Percentiles rank a stretch among this genome's conserved stretches.
Conservation (phyloP, 2,329 filamentous ascomycete genomes). For the Ambrosiella beaveri region DNA sequence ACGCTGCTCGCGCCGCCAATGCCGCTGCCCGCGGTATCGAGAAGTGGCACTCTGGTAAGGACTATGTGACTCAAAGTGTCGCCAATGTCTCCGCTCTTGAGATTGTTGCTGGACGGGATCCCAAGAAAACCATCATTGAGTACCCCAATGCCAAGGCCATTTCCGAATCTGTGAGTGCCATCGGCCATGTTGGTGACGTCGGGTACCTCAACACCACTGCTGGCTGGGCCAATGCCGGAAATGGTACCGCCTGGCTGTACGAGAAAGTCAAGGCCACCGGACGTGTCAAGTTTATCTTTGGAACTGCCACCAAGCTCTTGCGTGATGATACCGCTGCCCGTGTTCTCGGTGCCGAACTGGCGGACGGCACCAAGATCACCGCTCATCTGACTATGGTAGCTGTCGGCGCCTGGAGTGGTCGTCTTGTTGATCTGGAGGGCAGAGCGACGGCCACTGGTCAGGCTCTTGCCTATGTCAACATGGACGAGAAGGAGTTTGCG, state of each 20-base stretch:
- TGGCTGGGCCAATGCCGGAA: slow-evolving; percentile 68
- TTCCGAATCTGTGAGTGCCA: slow-evolving; percentile 27
- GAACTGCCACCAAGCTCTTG: slow-evolving; percentile 28
- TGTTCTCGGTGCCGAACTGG: slow-evolving; percentile 35
- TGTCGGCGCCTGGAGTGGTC: slow-evolving; percentile 72
- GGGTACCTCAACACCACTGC: slow-evolving; percentile 59
- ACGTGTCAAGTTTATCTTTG: slow-evolving; percentile 38
- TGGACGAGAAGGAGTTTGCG: slow-evolving; percentile 55
- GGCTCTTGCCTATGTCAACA: slow-evolving; percentile 56
- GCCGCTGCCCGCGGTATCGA: slow-evolving; percentile 49
- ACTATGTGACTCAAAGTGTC: slow-evolving; percentile 43
- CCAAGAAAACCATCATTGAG: slow-evolving; percentile 25
- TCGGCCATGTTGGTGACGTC: slow-evolving; percentile 39
- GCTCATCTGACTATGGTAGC: slow-evolving; percentile 67
- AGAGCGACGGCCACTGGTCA: slow-evolving; percentile 70
- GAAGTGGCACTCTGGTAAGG: slow-evolving; percentile 30
- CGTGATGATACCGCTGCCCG: slow-evolving; percentile 22
- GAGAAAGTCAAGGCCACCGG: slow-evolving; percentile 34
- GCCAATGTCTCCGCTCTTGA: slow-evolving; percentile 40
- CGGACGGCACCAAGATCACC: slow-evolving; percentile 29
- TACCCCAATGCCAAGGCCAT: slow-evolving; percentile 30
- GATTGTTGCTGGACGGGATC: slow-evolving; percentile 21
- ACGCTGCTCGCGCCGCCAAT: slow-evolving; percentile 32
- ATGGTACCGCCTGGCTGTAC: slow-evolving; percentile 48
- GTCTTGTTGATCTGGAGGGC: slow-evolving; percentile 60